Percentiles rank a stretch among this genome's conserved stretches.
These are phyloP conservation scores for Phytopythium litorale DNA, from an alignment of 352 stramenopile species.

Conservation along the genomic window DNA sequence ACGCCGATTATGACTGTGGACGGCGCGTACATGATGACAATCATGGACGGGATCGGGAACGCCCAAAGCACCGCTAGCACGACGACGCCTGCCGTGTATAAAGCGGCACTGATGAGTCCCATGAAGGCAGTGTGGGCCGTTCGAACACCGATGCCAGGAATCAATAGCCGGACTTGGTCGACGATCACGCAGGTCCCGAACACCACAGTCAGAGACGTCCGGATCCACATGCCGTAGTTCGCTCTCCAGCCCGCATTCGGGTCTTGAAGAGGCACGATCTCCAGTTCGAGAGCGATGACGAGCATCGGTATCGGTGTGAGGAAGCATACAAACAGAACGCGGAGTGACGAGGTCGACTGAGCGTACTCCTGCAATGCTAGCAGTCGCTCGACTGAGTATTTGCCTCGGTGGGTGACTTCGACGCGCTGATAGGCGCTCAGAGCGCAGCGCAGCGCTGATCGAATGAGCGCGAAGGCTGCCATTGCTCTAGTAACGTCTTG, in stretches of 20 bases:
- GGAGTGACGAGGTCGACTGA: constrained; percentile 9
- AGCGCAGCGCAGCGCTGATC: neutral
- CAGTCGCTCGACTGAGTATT: constrained; percentile 23
- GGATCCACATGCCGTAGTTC: constrained; percentile 26
- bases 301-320: constrained; percentile 17
- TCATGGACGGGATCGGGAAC: constrained; percentile 15
- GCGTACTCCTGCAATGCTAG: constrained; percentile 22
- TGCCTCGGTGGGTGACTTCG: constrained; percentile 22
- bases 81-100: constrained; percentile 9
- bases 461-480: neutral
- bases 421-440: neutral
- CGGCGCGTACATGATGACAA: constrained; percentile 3
- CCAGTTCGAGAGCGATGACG: constrained; percentile 11
- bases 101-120: constrained; percentile 4
- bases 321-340: constrained; percentile 12
- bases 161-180: constrained; percentile 10
- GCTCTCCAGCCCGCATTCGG: constrained; percentile 15
- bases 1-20: neutral
- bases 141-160: constrained; percentile 12
- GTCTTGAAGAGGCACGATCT: constrained; percentile 13
- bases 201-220: constrained; percentile 3
- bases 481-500: neutral
- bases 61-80: constrained; percentile 9
- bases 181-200: constrained; percentile 1
- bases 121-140: constrained; percentile 7